phyloP scores from a whole-genome alignment of 495 filamentous ascomycete genomes.

The Aspergillus bridgeri region DNA sequence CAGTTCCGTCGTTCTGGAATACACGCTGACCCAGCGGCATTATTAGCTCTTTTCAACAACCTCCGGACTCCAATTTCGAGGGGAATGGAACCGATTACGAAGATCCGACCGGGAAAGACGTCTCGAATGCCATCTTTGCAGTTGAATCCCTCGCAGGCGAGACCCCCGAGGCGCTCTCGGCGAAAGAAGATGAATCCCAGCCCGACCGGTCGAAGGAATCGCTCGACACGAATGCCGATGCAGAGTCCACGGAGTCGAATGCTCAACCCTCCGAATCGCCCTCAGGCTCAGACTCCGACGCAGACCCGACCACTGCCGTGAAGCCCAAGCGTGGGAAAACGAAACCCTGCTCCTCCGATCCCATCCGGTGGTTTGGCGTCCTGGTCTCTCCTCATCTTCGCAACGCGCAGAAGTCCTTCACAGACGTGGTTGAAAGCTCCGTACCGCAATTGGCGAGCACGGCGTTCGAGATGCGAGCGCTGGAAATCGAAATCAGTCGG shows the following conservation, averaged over 20 bases:
- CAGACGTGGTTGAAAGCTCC: constrained; percentile 29
- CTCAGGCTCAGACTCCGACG: not conserved
- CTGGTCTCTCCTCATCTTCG: constrained; percentile 59
- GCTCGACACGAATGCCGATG: not conserved
- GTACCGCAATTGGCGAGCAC: constrained; percentile 45
- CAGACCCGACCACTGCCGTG: not conserved
- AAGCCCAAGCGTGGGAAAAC: constrained; percentile 17
- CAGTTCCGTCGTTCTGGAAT: not conserved
- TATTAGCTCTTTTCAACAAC: constrained; percentile 24
- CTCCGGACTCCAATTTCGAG: not conserved
- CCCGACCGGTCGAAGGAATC: constrained; percentile 4
- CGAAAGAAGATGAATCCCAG: constrained; percentile 7
- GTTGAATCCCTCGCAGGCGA: constrained; percentile 7
- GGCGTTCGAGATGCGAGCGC: constrained; percentile 62
- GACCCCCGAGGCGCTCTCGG: constrained; percentile 9
- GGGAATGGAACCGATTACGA: not conserved
- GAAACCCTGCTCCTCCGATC: constrained; percentile 45
- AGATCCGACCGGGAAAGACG: not conserved
- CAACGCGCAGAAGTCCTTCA: constrained; percentile 53
- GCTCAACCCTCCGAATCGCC: too few species aligned
- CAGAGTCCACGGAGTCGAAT: not conserved
- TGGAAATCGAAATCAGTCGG: constrained; percentile 65
- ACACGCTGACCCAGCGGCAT: constrained; percentile 6
- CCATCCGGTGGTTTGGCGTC: constrained; percentile 69
- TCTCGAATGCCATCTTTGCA: not conserved